phyloP scores from a whole-genome alignment of 495 filamentous ascomycete species.

The Aspergillus baeticus region DNA sequence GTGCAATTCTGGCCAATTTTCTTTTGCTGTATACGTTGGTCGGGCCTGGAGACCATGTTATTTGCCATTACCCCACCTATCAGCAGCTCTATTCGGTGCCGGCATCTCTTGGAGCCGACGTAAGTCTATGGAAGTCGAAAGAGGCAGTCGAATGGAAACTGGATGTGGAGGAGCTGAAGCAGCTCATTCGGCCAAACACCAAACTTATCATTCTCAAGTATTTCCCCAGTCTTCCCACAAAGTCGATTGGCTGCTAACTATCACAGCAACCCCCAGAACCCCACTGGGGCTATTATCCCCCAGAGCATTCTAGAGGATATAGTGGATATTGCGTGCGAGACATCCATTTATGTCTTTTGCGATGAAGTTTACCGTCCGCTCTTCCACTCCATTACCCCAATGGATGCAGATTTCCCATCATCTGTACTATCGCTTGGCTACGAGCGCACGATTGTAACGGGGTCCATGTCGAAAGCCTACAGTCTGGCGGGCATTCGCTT shows the following conservation, averaged over 20 bases:
- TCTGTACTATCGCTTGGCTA: constrained; percentile 74
- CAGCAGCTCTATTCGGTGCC: constrained; percentile 83
- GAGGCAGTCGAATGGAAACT: constrained; percentile 64
- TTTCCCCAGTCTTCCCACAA: neutral
- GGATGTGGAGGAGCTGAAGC: constrained; percentile 64
- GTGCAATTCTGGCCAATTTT: constrained; percentile 85
- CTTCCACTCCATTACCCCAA: constrained; percentile 71
- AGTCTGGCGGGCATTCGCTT: constrained; percentile 78
- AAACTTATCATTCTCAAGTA: constrained; percentile 71
- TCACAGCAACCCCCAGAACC: constrained; percentile 83
- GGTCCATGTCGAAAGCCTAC: constrained; percentile 86
- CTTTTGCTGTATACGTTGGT: constrained; percentile 72
- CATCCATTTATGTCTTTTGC: constrained; percentile 65
- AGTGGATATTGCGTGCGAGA: constrained; percentile 59
- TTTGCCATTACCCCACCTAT: constrained; percentile 89
- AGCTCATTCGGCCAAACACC: constrained; percentile 70
- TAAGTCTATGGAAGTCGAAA: constrained; percentile 75
- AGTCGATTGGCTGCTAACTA: neutral
- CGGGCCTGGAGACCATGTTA: constrained; percentile 80
- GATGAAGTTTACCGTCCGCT: constrained; percentile 90
- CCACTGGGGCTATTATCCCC: constrained; percentile 72
- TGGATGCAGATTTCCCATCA: constrained; percentile 58
- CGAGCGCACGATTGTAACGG: constrained; percentile 66
- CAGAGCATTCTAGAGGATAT: constrained; percentile 58
- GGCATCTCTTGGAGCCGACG: constrained; percentile 73